Base-by-base conservation (phyloP, 208 protist genomes). In the Phytomonas francai region DNA sequence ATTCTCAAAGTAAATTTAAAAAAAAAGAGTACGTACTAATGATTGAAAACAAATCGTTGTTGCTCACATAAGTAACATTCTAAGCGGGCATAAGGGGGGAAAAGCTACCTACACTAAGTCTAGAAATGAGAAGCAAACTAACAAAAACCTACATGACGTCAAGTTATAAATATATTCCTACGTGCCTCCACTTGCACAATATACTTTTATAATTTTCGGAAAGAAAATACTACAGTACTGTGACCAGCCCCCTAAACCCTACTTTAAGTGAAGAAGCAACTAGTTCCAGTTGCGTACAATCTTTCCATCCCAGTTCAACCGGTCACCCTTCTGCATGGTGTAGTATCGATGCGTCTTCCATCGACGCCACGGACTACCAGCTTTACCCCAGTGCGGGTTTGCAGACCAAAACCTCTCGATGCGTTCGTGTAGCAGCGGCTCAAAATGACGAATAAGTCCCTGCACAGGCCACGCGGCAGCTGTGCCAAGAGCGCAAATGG, bases 401-500 rank as follows among this genome's bases (percentile, higher is more conserved):
- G 85, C 90, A 70, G 84, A 81, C 83, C 93, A 87, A 85, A 85
- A 97, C 58, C 77, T 49, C 49, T 92, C 87, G 66, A 99, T 99
- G 64, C 98, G 88, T 45, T 94, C 89, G 80, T 99, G 97, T 34
- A 99, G 87, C 68, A 98, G 83, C 3, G 91, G 97, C 25, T 89
- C 73, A 77, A 99, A 99, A 83, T 99, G 95, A 58, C 97, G 85
- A 62, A 99, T 98, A 57, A 99, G 87, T 31, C 98, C 98, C 77
- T 99, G 98, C 59, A 99, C 95, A 58, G 97, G 97, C 98, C 98
- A 99, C 28, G 98, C 97, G 12, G 98, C 98, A 14, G 98, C 98
- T 65, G 99, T 98, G 63, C 98, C 98, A 1, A 99, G 85, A 0
- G 98, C 98, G 78, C 98, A 99, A 85, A 99, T 99, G 0, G 98